Percentiles rank a stretch among this genome's conserved stretches.
phyloP scores from a whole-genome alignment of 2,329 filamentous ascomycete genomes.

The Aschersonia sp. region DNA sequence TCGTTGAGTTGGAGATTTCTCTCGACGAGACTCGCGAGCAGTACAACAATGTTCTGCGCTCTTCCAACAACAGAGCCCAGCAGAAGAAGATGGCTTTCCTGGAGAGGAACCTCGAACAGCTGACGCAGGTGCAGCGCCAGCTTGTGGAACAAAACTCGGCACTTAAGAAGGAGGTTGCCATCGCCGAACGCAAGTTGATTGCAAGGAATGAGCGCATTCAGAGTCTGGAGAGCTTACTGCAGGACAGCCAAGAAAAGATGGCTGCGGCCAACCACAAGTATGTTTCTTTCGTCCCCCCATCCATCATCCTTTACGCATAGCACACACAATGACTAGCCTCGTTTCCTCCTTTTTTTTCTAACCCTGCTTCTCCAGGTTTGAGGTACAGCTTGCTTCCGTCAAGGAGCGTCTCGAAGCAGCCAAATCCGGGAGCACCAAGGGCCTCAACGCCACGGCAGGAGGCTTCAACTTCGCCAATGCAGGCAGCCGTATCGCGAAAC shows the following conservation, averaged over 20 bases:
- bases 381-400: conserved; percentile 89
- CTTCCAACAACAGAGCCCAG: conserved; percentile 94
- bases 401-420: conserved; percentile 95
- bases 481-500: conserved; percentile 56
- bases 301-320: not conserved
- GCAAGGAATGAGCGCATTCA: conserved; percentile 94
- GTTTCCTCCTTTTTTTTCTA: not conserved
- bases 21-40: conserved; percentile 95
- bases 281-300: conserved; percentile 17
- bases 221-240: conserved; percentile 78
- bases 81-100: conserved; percentile 99
- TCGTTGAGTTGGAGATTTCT: conserved; percentile 95
- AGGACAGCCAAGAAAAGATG: conserved; percentile 97
- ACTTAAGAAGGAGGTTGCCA: conserved; percentile 97
- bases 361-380: conserved; percentile 50
- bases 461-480: conserved; percentile 58
- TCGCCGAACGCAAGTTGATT: conserved; percentile 93
- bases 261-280: conserved; percentile 96
- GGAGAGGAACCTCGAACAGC: conserved; percentile 92
- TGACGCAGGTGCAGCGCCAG: conserved; percentile 93
- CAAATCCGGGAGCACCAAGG: conserved; percentile 81
- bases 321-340: not conserved
- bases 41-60: conserved; percentile 95
- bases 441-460: conserved; percentile 52
- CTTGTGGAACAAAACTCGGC: conserved; percentile 95